phyloP scores from a whole-genome alignment of 1,284 basidiomycete species.

The Ganoderma resinaceum region DNA sequence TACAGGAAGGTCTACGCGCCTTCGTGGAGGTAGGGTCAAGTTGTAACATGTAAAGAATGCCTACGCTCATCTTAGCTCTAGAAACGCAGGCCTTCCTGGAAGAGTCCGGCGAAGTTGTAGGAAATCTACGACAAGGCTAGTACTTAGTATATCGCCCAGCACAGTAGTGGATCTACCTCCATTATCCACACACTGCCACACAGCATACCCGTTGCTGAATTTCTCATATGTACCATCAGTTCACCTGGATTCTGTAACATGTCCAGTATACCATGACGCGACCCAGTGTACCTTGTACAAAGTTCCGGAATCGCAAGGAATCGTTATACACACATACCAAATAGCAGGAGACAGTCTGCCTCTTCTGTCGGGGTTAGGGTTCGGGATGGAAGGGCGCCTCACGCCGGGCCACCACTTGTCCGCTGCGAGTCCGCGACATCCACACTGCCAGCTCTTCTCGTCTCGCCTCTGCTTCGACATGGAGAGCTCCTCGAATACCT shows the following conservation, averaged over 20 bases:
- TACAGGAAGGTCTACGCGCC: slow-evolving; percentile 51
- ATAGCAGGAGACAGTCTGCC: too few species aligned
- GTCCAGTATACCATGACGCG: too few species aligned
- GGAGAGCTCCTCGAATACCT: slow-evolving; percentile 18
- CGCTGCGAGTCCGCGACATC: background rate
- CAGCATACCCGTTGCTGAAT: background rate
- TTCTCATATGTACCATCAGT: too few species aligned
- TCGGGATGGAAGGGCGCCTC: background rate
- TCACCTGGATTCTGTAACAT: too few species aligned
- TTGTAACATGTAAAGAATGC: too few species aligned
- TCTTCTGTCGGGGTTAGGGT: slow-evolving; percentile 1
- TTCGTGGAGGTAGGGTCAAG: slow-evolving; percentile 46
- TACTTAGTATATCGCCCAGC: too few species aligned
- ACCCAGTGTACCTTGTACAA: too few species aligned
- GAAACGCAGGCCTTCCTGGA: slow-evolving; percentile 68
- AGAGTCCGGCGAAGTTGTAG: slow-evolving; percentile 64
- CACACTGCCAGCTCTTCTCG: background rate
- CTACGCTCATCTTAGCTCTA: slow-evolving; percentile 34
- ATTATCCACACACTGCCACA: too few species aligned
- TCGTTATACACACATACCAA: too few species aligned
- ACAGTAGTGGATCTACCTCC: too few species aligned
- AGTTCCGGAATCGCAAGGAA: too few species aligned
- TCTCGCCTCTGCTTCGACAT: slow-evolving; percentile 13
- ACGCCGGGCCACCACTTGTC: background rate
- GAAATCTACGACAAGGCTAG: background rate